phyloP scores from a whole-genome alignment of 257 asterid genomes.

The Solanum peruvianum region DNA sequence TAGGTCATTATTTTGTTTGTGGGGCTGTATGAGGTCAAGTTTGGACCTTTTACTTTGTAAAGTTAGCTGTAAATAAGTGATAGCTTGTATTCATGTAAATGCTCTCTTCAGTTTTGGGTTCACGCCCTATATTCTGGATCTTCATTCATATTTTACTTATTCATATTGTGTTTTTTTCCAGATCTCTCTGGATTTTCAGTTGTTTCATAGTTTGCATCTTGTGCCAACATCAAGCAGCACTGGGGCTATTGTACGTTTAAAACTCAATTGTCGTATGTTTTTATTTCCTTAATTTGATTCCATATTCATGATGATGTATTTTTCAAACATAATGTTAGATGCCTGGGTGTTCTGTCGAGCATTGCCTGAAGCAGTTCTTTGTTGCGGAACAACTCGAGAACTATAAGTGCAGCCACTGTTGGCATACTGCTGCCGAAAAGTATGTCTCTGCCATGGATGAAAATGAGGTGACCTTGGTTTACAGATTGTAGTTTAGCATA shows the following conservation, averaged over 20 bases:
- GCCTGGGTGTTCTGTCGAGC: slow-evolving; percentile 61
- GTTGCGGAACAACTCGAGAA: slow-evolving; percentile 59
- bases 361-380: slow-evolving; percentile 61
- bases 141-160: not conserved
- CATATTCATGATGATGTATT: slow-evolving; percentile 6
- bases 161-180: slow-evolving; percentile 14
- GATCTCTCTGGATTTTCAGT: slow-evolving; percentile 79
- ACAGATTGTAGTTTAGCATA: not conserved
- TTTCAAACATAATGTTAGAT: slow-evolving; percentile 25
- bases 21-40: not conserved
- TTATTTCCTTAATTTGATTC: not conserved
- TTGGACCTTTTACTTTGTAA: not conserved
- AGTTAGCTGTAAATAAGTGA: not conserved
- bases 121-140: not conserved
- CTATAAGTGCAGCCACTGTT: slow-evolving; percentile 76
- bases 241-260: slow-evolving; percentile 50
- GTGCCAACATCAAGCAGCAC: slow-evolving; percentile 36
- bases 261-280: not conserved
- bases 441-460: slow-evolving; percentile 30
- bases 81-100: not conserved
- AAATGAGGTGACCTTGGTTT: slow-evolving; percentile 38
- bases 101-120: not conserved
- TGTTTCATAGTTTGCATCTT: slow-evolving; percentile 71
- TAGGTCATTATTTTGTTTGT: not conserved
- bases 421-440: slow-evolving; percentile 77